Evolutionary conservation across 805 yeast genomes (phyloP), one percentile per base, ranked within the genome.

Genomic region (Saturnispora gosingensis): DNA sequence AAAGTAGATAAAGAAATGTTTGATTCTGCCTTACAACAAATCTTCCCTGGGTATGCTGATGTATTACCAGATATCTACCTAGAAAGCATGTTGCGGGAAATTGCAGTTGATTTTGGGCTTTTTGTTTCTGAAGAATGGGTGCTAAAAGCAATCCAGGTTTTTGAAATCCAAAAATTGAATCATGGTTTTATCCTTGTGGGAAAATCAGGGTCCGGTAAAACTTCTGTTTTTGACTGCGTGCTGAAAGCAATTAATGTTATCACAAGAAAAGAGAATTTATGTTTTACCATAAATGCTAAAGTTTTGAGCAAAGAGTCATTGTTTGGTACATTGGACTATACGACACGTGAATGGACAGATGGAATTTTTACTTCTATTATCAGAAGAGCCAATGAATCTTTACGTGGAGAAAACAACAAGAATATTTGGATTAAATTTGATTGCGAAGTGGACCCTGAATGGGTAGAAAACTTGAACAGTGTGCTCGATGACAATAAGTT

Each of bases 311-410:
- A 90, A 59, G 78, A 74, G 3, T 69, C 72, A 0, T 66, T 91
- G 2, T 87, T 77, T 62, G 98, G 98, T 1, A 58, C 67, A 2
- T 64, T 90, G 35, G 95, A 90, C 57, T 66, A 75, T 1, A 74
- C 87, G 0, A 89, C 97, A 0, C 69, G 96, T 30, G 97, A 91
- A 49, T 91, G 97, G 97, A 77, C 76, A 1, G 98, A 91, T 67
- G 98, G 98, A 5, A 61, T 90, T 9, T 75, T 90, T 48, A 86
- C 96, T 0, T 65, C 78, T 9, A 73, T 83, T 7, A 59, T 91
- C 43, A 70, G 98, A 55, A 72, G 70, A 48, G 74, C 84, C 0
- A 65, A 65, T 3, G 76, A 73, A 3, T 82, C 82, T 54, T 57
- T 76, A 15, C 69, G 85, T 43, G 88, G 88, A 1, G 90, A 85